Base-by-base conservation (phyloP, 768 basidiomycete genomes). In the Agrocybe pediades region DNA sequence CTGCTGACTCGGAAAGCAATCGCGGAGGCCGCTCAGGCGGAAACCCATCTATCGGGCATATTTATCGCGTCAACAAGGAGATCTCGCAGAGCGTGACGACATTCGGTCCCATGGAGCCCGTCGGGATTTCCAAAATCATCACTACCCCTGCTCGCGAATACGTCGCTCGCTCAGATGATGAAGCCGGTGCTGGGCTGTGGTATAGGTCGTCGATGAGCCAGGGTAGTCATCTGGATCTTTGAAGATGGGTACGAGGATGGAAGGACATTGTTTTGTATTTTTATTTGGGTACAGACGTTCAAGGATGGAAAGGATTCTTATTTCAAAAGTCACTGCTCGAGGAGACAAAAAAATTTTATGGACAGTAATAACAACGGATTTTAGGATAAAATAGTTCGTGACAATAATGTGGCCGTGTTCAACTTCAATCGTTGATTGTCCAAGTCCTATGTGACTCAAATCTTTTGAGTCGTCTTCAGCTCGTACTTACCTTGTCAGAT, bases 11-110 rank as follows among this genome's bases (percentile, higher is more conserved):
- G 1, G 61, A 59, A 40, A 49, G 51, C 45, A 60, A 58, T 41
- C 58, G 58, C 24, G 51, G 54, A n/a, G 52, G 61, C 5, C 56
- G 61, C 23, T 46, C 51, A 41, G 47, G 58, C 25, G 41, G 52
- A 23, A 57, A 59, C 36, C 55, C 58, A 15, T 62, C 61, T 13
- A 59, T 59, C 9, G 58, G 61, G 7, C 61, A 62, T 30, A 55
- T 62, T 19, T 60, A 62, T 46, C 58, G 56, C 29, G 58, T 60
- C 24, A 62, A 62, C 30, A 57, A 55, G 51, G 61, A 62, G 26
- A 62, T 62, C 46, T 60, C 56, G 6, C 51, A 62, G 27, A 62
- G 61, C 41, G 61, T 62, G 30, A 60, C 61, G 20, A 62, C 56
- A 9, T 62, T 57, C 25, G 61, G 61, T 6, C 61, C 61, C 2